phyloP scores from a whole-genome alignment of 2,329 filamentous ascomycete species.

The Tolypocladium sp. region DNA sequence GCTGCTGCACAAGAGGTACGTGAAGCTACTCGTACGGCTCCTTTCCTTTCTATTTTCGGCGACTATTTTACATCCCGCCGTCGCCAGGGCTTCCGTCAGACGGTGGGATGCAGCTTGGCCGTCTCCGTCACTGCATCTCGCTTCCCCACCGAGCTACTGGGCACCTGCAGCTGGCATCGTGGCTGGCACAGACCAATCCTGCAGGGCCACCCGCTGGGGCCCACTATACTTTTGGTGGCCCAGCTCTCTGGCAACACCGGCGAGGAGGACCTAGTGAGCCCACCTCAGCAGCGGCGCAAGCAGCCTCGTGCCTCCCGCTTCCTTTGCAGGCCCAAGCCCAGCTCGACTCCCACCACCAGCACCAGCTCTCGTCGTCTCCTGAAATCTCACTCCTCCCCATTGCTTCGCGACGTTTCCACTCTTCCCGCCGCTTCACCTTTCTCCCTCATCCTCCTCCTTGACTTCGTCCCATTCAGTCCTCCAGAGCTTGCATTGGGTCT shows the following conservation, averaged over 20 bases:
- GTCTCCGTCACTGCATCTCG: neutral
- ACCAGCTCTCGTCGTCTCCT: conserved; percentile 8
- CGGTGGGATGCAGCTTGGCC: conserved; percentile 1
- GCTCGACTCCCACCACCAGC: conserved; percentile 8
- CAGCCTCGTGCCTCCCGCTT: neutral
- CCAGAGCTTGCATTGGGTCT: neutral
- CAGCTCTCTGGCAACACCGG: conserved; percentile 3
- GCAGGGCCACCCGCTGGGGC: conserved; percentile 3
- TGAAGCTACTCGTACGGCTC: neutral
- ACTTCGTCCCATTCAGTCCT: conserved; percentile 1
- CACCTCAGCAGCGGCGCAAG: neutral
- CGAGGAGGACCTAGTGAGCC: conserved; percentile 1
- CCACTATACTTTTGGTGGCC: conserved; percentile 14
- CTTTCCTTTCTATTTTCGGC: neutral
- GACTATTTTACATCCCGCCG: neutral
- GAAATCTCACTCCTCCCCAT: conserved; percentile 14
- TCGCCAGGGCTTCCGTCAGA: conserved; percentile 3
- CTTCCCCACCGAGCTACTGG: conserved; percentile 1
- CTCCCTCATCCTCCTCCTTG: conserved; percentile 6
- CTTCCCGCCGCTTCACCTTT: conserved; percentile 4
- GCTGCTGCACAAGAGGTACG: neutral
- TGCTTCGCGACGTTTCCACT: conserved; percentile 4
- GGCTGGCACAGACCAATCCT: conserved; percentile 2
- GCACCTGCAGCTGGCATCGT: conserved; percentile 5
- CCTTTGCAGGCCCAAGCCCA: conserved; percentile 1